Percentiles rank a stretch among this genome's conserved stretches.
These are phyloP conservation scores for Phytopythium aichiense DNA, from an alignment of 352 stramenopile species.

Conservation along the genomic window DNA sequence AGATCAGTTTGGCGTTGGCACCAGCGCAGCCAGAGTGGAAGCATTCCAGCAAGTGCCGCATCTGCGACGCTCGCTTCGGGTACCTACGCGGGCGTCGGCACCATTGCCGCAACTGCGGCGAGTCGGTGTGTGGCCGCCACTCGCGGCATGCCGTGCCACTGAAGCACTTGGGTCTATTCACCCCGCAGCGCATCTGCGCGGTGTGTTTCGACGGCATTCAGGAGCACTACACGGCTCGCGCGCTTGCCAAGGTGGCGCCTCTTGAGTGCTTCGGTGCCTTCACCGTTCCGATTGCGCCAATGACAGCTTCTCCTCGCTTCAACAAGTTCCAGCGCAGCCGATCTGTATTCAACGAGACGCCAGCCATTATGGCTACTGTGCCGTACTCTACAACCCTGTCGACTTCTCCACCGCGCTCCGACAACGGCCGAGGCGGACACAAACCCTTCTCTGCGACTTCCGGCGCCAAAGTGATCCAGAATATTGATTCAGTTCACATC, in stretches of 20 bases:
- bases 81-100: conserved; percentile 68
- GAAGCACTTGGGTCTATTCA: conserved; percentile 47
- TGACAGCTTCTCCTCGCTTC: conserved; percentile 7
- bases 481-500: conserved; percentile 6
- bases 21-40: conserved; percentile 43
- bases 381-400: not conserved
- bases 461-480: not conserved
- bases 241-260: conserved; percentile 20
- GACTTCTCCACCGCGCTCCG: not conserved
- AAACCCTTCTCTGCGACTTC: not conserved
- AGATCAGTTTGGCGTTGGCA: conserved; percentile 13
- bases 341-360: not conserved
- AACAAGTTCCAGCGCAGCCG: conserved; percentile 1
- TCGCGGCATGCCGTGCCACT: conserved; percentile 56
- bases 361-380: not conserved
- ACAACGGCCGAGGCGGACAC: not conserved
- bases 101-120: conserved; percentile 79
- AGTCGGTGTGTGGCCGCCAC: conserved; percentile 74
- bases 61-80: conserved; percentile 71
- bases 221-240: conserved; percentile 37
- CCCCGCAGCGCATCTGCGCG: conserved; percentile 63
- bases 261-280: conserved; percentile 7
- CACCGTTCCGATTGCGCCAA: conserved; percentile 15
- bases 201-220: conserved; percentile 57
- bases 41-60: conserved; percentile 47